These are phyloP conservation scores for Scorias spongiosa DNA, from an alignment of 2,329 filamentous ascomycete species.

Conservation along the genomic window DNA sequence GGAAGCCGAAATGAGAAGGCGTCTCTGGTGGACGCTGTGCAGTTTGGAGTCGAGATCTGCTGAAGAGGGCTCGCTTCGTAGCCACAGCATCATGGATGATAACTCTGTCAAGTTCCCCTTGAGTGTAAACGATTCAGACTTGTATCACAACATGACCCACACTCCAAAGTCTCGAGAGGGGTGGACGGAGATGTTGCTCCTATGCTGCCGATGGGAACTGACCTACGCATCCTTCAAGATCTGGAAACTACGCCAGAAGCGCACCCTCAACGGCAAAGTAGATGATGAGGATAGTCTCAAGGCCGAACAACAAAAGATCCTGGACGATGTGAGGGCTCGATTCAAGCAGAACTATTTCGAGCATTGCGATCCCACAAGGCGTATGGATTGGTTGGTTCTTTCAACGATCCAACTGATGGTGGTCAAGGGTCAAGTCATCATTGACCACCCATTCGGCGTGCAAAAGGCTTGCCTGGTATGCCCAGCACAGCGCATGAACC, in stretches of 20 bases:
- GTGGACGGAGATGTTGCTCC: constrained; percentile 12
- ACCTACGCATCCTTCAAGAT: constrained; percentile 7
- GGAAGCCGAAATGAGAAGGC: constrained; percentile 5
- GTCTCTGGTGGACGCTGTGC: not conserved
- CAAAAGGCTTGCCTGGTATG: constrained; percentile 7
- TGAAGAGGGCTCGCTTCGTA: not conserved
- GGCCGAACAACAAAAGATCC: constrained; percentile 5
- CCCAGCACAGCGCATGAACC: not conserved
- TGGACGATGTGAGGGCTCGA: constrained; percentile 3
- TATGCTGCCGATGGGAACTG: constrained; percentile 11
- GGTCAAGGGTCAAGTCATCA: constrained; percentile 13
- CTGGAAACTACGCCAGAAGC: constrained; percentile 2
- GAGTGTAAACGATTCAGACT: constrained; percentile 14
- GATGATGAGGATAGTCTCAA: not conserved
- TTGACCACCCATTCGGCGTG: constrained; percentile 12
- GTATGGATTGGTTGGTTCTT: constrained; percentile 14
- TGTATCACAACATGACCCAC: constrained; percentile 8
- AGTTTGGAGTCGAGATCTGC: not conserved
- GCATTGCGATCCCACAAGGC: constrained; percentile 10
- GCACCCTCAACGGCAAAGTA: constrained; percentile 2
- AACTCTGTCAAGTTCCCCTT: constrained; percentile 9
- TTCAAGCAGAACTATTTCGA: constrained; percentile 8
- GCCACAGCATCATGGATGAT: constrained; percentile 8
- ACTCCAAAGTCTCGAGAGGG: constrained; percentile 9
- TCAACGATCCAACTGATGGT: constrained; percentile 11